These are phyloP conservation scores for Syzygium oleosum DNA, from an alignment of 345 rosid genomes.

Conservation along the genomic window DNA sequence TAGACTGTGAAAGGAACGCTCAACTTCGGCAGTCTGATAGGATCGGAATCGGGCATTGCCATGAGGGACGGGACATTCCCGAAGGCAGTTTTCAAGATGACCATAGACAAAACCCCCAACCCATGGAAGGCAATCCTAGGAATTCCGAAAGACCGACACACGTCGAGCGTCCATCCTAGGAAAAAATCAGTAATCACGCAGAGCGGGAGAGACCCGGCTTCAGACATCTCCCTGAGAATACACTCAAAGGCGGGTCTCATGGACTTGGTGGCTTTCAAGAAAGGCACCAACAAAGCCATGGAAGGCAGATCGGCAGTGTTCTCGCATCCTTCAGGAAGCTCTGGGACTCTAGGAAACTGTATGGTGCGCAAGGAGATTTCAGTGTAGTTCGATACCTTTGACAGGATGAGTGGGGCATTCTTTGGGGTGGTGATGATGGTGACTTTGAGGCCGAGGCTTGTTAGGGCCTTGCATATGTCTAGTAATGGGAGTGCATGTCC, in stretches of 20 bases:
- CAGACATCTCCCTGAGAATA: not conserved
- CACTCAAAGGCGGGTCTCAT: slow-evolving; percentile 13
- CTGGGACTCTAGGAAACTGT: not conserved
- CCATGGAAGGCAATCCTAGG: slow-evolving; percentile 20
- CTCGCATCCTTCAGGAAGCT: slow-evolving; percentile 13
- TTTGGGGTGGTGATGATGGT: slow-evolving; percentile 24
- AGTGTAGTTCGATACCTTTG: not conserved
- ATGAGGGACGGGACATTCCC: not conserved
- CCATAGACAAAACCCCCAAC: slow-evolving; percentile 13
- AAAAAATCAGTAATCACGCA: slow-evolving; percentile 20
- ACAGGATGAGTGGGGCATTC: slow-evolving; percentile 10
- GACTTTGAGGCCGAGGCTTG: slow-evolving; percentile 5
- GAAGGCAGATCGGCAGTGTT: slow-evolving; percentile 18
- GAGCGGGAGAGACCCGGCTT: not conserved
- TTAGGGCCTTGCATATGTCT: slow-evolving; percentile 21
- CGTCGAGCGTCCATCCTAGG: slow-evolving; percentile 9
- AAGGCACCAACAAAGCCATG: slow-evolving; percentile 2
- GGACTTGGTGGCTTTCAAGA: slow-evolving; percentile 7
- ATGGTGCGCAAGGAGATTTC: not conserved
- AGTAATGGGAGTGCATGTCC: slow-evolving; percentile 32
- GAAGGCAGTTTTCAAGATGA: not conserved
- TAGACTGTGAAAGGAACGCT: slow-evolving; percentile 5
- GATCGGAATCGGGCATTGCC: not conserved
- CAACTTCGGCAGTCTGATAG: not conserved
- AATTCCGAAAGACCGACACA: slow-evolving; percentile 5